Evolutionary conservation across 257 asterid species (phyloP), one percentile per base, ranked within the genome.

Genomic region (Jacaranda copaia): DNA sequence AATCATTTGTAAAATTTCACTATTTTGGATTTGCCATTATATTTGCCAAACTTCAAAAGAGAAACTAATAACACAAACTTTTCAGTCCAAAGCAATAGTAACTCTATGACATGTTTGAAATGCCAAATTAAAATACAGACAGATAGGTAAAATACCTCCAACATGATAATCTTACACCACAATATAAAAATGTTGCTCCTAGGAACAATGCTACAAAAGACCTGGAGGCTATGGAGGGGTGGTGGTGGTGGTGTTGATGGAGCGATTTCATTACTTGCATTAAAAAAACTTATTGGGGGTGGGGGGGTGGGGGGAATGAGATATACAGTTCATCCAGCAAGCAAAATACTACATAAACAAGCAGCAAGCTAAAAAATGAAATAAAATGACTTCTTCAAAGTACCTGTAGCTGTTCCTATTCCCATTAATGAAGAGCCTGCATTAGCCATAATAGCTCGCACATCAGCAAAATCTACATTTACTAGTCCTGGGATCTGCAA

Each of bases 341-440:
- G 43, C 16, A 79, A 73, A 38, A 10, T 16, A 20, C 61, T 18
- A 70, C 69, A 73, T 57, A 70, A 72, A 61, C 60, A 20, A 77
- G 61, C 63, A 77, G 73, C 11, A 32, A 25, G 5, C 3, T 9
- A 49, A 5, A 56, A 72, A 62, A 75, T 67, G 35, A 45, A 63
- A 73, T 15, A 49, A 74, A 79, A 56, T 32, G 78, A 80, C 46
- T 77, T 62, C 65, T 51, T 65, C 74, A 64, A 58, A 77, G 10
- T 85, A 94, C 98, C 97, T 80, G 98, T 94, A 11, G 97, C 97
- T 12, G 98, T 90, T 82, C 98, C 98, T 75, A 94, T 92, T 71
- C 98, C 98, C 98, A 94, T 90, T 81, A 94, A 80, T 39, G 98
- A 92, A 20, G 98, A 92, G 51, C 98, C 98, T 69, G 98, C 97